Evolutionary conservation across 2,329 filamentous ascomycete species (phyloP).

Genomic region (Trichoderma koningiopsis): DNA sequence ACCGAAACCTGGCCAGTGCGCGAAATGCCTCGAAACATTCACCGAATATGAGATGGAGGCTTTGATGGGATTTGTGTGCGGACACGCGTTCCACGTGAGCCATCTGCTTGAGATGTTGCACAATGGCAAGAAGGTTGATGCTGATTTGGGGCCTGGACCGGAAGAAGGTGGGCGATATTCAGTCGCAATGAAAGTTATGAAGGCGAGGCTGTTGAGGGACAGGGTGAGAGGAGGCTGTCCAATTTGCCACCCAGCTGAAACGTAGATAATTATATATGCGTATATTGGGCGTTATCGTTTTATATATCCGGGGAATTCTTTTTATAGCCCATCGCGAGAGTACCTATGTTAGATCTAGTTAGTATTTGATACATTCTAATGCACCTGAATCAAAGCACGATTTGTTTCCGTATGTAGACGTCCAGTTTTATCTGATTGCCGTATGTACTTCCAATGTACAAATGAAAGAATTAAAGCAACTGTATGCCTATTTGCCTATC

Average conservation of each 20-base stretch:
- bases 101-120: constrained; percentile 64
- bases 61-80: constrained; percentile 78
- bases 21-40: constrained; percentile 59
- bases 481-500: constrained; percentile 10
- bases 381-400: neutral
- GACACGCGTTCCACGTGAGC: constrained; percentile 77
- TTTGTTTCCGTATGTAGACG: neutral
- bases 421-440: neutral
- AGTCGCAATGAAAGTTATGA: constrained; percentile 84
- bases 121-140: constrained; percentile 50
- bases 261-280: constrained; percentile 16
- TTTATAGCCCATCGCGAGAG: neutral
- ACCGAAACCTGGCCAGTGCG: constrained; percentile 59
- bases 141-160: constrained; percentile 48
- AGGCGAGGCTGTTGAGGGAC: constrained; percentile 75
- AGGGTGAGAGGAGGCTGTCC: constrained; percentile 67
- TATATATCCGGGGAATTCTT: constrained; percentile 15
- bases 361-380: neutral
- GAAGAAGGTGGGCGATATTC: constrained; percentile 58
- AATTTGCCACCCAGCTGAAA: constrained; percentile 48
- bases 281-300: constrained; percentile 14
- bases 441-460: neutral
- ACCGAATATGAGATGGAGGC: constrained; percentile 67
- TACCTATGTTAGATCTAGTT: neutral
- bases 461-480: neutral